A percentile compares a stretch with the other conserved stretches of the same genome.
These are phyloP conservation scores for Laguncularia racemosa DNA, from an alignment of 345 rosid genomes.

Conservation along the genomic window DNA sequence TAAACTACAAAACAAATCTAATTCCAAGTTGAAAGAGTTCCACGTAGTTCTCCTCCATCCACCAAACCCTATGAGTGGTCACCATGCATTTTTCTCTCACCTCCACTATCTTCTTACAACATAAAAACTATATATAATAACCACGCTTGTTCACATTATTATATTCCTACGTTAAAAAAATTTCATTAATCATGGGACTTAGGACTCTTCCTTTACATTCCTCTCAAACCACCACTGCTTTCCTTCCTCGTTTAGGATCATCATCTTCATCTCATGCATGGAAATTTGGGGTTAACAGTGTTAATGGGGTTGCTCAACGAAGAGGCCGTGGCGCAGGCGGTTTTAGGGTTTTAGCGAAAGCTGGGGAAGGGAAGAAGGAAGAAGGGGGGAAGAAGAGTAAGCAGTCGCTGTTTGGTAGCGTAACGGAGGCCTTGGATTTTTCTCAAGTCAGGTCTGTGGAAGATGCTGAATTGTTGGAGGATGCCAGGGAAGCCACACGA, in stretches of 20 bases:
- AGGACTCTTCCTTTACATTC: slow-evolving; percentile 30
- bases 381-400: slow-evolving; percentile 29
- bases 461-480: slow-evolving; percentile 74
- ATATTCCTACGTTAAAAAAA: not conserved
- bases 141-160: too few species aligned
- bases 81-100: not conserved
- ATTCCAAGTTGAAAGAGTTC: slow-evolving; percentile 10
- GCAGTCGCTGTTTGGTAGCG: slow-evolving; percentile 57
- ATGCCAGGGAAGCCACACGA: slow-evolving; percentile 61
- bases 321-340: not conserved
- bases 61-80: slow-evolving; percentile 18
- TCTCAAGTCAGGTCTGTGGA: slow-evolving; percentile 65
- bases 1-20: too few species aligned
- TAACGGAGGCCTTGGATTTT: slow-evolving; percentile 80
- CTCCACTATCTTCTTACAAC: not conserved
- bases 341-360: slow-evolving; percentile 25
- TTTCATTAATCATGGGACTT: slow-evolving; percentile 22
- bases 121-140: too few species aligned
- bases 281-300: slow-evolving; percentile 19
- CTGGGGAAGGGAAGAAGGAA: slow-evolving; percentile 25
- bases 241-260: slow-evolving; percentile 13
- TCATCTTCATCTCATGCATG: not conserved
- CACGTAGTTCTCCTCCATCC: slow-evolving; percentile 34
- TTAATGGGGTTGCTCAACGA: slow-evolving; percentile 3
- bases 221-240: slow-evolving; percentile 13